phyloP scores from a whole-genome alignment of 164 flowering plant species.

The Aristolochia fimbriata region DNA sequence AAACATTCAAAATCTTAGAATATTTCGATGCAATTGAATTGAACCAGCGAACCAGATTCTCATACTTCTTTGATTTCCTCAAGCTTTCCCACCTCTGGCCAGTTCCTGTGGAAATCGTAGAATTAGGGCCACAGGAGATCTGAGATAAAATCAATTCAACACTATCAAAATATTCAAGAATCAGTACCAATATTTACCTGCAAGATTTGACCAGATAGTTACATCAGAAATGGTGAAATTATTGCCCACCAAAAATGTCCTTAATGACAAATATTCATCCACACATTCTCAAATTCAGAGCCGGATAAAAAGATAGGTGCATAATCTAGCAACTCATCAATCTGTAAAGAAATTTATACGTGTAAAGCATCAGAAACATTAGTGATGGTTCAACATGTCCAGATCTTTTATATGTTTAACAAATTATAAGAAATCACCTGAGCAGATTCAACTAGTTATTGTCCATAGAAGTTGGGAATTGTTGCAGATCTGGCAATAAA shows the following conservation, averaged over 20 bases:
- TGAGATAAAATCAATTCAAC: too few relatives aligned
- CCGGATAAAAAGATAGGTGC: constrained; percentile 48
- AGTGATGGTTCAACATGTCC: background rate
- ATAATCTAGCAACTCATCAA: constrained; percentile 78
- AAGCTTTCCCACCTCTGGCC: constrained; percentile 95
- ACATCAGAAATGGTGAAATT: constrained; percentile 66
- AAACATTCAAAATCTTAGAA: constrained; percentile 33
- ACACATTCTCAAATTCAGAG: constrained; percentile 68
- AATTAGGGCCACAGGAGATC: background rate
- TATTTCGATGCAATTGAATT: constrained; percentile 54
- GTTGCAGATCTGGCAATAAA: constrained; percentile 48
- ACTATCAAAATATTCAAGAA: background rate
- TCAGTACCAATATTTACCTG: constrained; percentile 34
- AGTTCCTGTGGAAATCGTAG: constrained; percentile 32
- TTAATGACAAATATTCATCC: constrained; percentile 38
- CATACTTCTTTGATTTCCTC: constrained; percentile 78
- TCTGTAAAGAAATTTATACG: constrained; percentile 26
- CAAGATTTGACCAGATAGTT: constrained; percentile 79
- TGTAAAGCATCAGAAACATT: background rate
- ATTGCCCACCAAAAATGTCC: constrained; percentile 63
- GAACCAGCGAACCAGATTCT: too few relatives aligned
- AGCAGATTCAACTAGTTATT: constrained; percentile 37
- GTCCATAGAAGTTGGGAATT: constrained; percentile 39
- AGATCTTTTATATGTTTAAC: background rate
- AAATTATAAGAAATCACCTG: constrained; percentile 32